Conservation (phyloP, 331 rosid species). For the Quercus lobata region DNA sequence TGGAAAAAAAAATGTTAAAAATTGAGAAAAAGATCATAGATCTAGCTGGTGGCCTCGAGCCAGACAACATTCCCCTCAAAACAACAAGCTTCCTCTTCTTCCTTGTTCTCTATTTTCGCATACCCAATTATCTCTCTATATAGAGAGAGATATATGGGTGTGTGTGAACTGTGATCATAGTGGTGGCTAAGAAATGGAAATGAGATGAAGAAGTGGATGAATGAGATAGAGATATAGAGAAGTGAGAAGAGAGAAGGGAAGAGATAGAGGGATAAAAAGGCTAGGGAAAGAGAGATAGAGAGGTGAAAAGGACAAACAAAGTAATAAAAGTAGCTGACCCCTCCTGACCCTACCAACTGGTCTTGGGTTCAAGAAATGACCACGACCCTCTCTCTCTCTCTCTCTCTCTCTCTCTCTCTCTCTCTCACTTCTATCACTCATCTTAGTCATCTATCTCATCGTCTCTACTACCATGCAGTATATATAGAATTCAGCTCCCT, state of each 20-base stretch:
- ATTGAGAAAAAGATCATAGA: slow-evolving; percentile 11
- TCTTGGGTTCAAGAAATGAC: slow-evolving; percentile 36
- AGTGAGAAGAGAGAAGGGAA: slow-evolving; percentile 13
- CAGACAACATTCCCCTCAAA: slow-evolving; percentile 57
- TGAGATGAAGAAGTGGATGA: slow-evolving; percentile 18
- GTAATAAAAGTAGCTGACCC: slow-evolving; percentile 22
- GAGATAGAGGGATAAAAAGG: slow-evolving; percentile 31
- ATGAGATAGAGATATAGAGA: neutral
- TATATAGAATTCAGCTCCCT: slow-evolving; percentile 12
- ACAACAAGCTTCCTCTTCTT: neutral
- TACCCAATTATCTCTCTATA: neutral
- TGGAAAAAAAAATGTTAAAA: neutral
- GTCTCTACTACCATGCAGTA: slow-evolving; percentile 31
- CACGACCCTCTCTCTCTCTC: slow-evolving; percentile 18
- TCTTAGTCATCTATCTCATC: slow-evolving; percentile 9
- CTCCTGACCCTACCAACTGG: slow-evolving; percentile 34
- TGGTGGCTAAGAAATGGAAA: neutral
- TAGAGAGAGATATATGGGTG: neutral
- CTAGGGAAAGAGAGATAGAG: neutral
- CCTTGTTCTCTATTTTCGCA: neutral
- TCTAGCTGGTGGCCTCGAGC: slow-evolving; percentile 42
- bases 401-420: no score
- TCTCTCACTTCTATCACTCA: neutral
- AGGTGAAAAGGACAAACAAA: slow-evolving; percentile 36
- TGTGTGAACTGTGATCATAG: neutral